A percentile compares a stretch with the other conserved stretches of the same genome.
phyloP scores from a whole-genome alignment of 106 monocot genomes.

The Apostasia shenzhenica region DNA sequence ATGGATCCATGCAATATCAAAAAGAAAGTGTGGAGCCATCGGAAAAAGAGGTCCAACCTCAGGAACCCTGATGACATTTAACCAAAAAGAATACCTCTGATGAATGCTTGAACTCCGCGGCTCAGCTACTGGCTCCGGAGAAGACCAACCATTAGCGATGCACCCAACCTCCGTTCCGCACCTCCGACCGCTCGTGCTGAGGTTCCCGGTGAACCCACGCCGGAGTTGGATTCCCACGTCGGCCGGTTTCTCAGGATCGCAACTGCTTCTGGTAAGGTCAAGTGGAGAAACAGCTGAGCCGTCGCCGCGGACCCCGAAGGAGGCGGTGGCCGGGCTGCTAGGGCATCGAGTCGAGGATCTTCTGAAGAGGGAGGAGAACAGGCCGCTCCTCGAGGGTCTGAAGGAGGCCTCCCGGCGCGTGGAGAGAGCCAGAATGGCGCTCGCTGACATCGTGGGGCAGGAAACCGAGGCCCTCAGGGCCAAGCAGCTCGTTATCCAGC shows the following conservation, averaged over 20 bases:
- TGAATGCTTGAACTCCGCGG: no score
- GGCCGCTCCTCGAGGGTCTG: conserved; percentile 43
- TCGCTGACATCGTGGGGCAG: conserved; percentile 57
- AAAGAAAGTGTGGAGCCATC: no score
- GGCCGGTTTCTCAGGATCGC: background rate
- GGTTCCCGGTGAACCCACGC: background rate
- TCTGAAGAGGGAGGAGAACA: conserved; percentile 65
- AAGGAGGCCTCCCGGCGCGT: conserved; percentile 58
- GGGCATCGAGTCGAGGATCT: conserved; percentile 71
- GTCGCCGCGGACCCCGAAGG: background rate
- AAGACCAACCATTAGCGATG: background rate
- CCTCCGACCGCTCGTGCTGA: background rate
- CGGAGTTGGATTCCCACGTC: background rate
- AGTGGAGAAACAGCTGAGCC: background rate
- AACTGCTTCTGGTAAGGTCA: background rate
- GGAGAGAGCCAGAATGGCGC: conserved; percentile 51
- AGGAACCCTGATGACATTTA: no score
- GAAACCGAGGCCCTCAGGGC: conserved; percentile 39
- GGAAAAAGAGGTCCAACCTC: no score
- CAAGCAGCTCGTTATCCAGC: conserved; percentile 33
- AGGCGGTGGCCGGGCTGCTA: conserved; percentile 23
- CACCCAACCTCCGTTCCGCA: background rate
- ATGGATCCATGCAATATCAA: no score
- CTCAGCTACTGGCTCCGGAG: no score
- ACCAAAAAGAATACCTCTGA: no score